Percentiles rank a stretch among this genome's conserved stretches.
phyloP scores from a whole-genome alignment of 2,329 filamentous ascomycete species.

The Rachicladosporium sp. region DNA sequence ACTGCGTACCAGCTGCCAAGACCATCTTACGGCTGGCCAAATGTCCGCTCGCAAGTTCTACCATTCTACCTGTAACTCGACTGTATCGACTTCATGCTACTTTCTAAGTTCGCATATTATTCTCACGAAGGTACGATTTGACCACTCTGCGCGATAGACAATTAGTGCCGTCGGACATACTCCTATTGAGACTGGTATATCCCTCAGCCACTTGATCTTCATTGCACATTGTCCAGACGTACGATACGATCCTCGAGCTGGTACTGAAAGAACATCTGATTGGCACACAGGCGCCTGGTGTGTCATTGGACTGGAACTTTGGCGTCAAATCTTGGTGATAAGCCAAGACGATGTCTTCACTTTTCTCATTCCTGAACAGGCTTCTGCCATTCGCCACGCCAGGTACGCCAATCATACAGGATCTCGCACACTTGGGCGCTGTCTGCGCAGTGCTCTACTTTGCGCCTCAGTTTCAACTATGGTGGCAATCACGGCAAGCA shows the following conservation, averaged over 20 bases:
- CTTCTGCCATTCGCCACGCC: slow-evolving; percentile 37
- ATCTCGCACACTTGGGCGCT: slow-evolving; percentile 33
- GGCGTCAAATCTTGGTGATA: background rate
- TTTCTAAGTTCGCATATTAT: too few relatives aligned
- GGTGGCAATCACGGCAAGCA: slow-evolving; percentile 13
- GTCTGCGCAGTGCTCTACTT: slow-evolving; percentile 35
- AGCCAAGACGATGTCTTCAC: slow-evolving; percentile 13
- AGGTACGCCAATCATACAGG: slow-evolving; percentile 34
- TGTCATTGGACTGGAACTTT: background rate
- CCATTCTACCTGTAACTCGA: too few relatives aligned
- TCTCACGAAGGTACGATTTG: too few relatives aligned
- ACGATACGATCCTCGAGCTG: background rate
- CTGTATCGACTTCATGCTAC: too few relatives aligned
- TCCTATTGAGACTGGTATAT: background rate
- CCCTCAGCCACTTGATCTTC: background rate
- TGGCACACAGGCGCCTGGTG: background rate
- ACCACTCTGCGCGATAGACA: too few relatives aligned
- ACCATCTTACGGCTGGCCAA: too few relatives aligned
- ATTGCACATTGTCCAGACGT: background rate
- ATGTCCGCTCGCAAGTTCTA: too few relatives aligned
- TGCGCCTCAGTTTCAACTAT: slow-evolving; percentile 33
- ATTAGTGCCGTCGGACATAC: too few relatives aligned
- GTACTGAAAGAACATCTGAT: background rate
- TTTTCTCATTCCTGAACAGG: slow-evolving; percentile 24
- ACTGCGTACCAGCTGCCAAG: too few relatives aligned